Base-by-base conservation (phyloP, 164 flowering plant species). In the Akebia trifoliata region DNA sequence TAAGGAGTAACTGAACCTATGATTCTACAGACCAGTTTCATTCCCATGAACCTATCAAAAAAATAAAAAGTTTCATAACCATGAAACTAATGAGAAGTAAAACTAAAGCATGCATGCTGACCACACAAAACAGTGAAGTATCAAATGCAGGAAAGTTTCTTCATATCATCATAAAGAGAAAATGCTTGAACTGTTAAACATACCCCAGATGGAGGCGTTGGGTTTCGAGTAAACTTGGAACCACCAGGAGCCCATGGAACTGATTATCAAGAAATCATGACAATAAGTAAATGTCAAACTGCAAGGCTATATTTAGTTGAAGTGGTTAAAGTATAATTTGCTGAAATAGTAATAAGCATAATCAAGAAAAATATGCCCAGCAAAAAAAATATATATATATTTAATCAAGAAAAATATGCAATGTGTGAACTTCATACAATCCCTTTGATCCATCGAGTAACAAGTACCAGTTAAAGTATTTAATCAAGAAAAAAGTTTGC, bases 171-270 rank as follows among this genome's bases (percentile, higher is more conserved):
- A 56, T 9, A 18, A 15, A 3, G 31, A 30, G 32, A 39, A 30
- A 50, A 57, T 59, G 45, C 22, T 39, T 28, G n/a, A n/a, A n/a
- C n/a, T n/a, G n/a, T n/a, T n/a, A 20, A 58, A 55, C 65, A 72
- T 88, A 88, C 96, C 88, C 96, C 94, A 46, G 79, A 8, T 52
- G 95, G 96, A 35, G 98, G 98, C 48, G 73, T 29, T 48, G 98
- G 95, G 61, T 92, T 92, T 62, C 98, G 71, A 35, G 77, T 70
- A 60, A 89, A 92, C 76, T 89, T 92, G 70, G 77, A 54, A 64
- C 97, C 98, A 59, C 98, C 97, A 70, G 96, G 98, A 73, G 97
- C 95, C 98, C 98, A 92, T 20, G 98, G 96, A 85, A 92, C 98
- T 92, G 85, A 51, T 54, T 58, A 67, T 25, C 18, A 59, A 56